Evolutionary conservation across 495 filamentous ascomycete genomes (phyloP).

Genomic region (Neurospora terricola): DNA sequence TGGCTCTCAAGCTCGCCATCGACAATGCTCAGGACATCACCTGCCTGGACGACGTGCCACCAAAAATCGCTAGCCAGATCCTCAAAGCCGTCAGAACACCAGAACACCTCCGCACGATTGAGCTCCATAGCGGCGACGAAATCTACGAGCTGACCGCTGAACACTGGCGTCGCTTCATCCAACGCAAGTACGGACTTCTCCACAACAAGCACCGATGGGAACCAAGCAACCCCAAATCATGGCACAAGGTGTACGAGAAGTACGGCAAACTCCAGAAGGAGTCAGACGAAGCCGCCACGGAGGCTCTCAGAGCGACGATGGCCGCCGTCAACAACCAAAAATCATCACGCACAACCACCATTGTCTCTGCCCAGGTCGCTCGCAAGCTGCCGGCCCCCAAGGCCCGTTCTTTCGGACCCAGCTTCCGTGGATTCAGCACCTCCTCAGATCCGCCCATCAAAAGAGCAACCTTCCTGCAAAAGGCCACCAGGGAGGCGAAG

Average conservation of each 20-base stretch:
- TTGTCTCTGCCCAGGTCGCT: conserved; percentile 14
- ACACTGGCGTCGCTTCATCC: conserved; percentile 32
- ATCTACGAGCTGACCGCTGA: conserved; percentile 21
- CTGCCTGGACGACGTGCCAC: conserved; percentile 7
- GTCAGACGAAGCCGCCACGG: conserved; percentile 39
- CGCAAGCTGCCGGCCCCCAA: conserved; percentile 8
- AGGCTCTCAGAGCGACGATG: conserved; percentile 24
- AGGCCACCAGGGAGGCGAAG: conserved; percentile 5
- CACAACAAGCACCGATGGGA: conserved; percentile 13
- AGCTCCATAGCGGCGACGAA: conserved; percentile 22
- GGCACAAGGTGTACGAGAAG: conserved; percentile 28
- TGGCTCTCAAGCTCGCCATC: conserved; percentile 20
- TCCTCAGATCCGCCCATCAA: background rate
- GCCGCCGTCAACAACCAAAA: conserved; percentile 21
- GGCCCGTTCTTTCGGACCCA: background rate
- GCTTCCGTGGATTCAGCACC: background rate
- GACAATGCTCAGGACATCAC: conserved; percentile 15
- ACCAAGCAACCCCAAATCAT: conserved; percentile 23
- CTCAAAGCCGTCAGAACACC: conserved; percentile 23
- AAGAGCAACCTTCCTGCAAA: conserved; percentile 9
- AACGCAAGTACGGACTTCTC: conserved; percentile 20
- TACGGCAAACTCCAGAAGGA: conserved; percentile 34
- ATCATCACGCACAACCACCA: conserved; percentile 16
- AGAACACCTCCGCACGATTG: conserved; percentile 26
- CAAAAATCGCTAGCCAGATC: conserved; percentile 7